Evolutionary conservation across 2,329 filamentous ascomycete species (phyloP).

Genomic region (Hypomyces perniciosus): DNA sequence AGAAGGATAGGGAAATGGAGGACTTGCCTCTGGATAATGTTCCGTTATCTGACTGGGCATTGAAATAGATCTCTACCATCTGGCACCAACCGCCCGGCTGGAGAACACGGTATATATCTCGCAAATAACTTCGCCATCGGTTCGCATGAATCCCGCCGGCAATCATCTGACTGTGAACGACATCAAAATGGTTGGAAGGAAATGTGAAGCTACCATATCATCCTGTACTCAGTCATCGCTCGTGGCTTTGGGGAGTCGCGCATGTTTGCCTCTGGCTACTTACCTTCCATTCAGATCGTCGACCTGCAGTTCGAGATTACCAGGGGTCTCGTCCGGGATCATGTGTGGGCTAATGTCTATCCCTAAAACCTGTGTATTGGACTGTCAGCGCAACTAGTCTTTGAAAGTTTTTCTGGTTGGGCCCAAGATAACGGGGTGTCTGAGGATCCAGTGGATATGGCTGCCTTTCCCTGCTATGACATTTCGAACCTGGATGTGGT

Average conservation of each 20-base stretch:
- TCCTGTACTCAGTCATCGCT: background rate
- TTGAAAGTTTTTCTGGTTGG: background rate
- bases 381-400: slow-evolving; percentile 1
- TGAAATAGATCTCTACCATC: slow-evolving; percentile 81
- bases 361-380: slow-evolving; percentile 54
- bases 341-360: slow-evolving; percentile 68
- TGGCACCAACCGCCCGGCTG: slow-evolving; percentile 79
- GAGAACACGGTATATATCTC: slow-evolving; percentile 66
- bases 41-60: slow-evolving; percentile 80
- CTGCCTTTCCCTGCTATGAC: too few relatives aligned
- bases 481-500: too few relatives aligned
- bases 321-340: slow-evolving; percentile 56
- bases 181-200: slow-evolving; percentile 64
- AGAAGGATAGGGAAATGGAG: background rate
- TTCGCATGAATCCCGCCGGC: slow-evolving; percentile 63
- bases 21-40: slow-evolving; percentile 57
- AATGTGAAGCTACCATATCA: slow-evolving; percentile 55
- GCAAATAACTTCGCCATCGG: slow-evolving; percentile 70
- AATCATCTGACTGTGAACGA: slow-evolving; percentile 74
- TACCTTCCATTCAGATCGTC: slow-evolving; percentile 65
- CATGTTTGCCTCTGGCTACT: slow-evolving; percentile 8
- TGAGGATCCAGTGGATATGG: too few relatives aligned
- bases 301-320: slow-evolving; percentile 65
- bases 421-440: too few relatives aligned
- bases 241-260: background rate